phyloP scores from a whole-genome alignment of 345 rosid genomes.

The Citrus mangshanensis region DNA sequence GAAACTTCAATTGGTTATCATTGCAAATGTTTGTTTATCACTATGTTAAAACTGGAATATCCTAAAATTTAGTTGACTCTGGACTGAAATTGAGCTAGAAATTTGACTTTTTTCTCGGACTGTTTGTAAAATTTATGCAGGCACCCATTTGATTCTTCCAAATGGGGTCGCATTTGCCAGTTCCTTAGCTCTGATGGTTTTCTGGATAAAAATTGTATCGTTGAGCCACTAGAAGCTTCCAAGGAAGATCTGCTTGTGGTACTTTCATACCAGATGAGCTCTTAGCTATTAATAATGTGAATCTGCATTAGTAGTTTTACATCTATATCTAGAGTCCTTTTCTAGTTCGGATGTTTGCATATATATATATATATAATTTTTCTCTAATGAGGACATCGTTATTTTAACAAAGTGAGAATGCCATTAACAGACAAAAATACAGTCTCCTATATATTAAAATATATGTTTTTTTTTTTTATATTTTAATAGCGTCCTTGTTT shows the following conservation, averaged over 20 bases:
- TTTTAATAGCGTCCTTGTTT: neutral
- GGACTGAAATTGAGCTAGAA: slow-evolving; percentile 1
- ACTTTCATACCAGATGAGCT: slow-evolving; percentile 20
- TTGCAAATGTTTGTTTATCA: neutral
- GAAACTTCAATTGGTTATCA: neutral
- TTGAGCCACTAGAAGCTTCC: slow-evolving; percentile 85
- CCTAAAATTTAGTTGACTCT: neutral
- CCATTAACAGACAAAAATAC: too few relatives aligned
- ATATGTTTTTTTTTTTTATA: neutral
- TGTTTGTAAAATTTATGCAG: slow-evolving; percentile 31
- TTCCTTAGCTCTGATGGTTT: slow-evolving; percentile 54
- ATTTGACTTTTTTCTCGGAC: neutral
- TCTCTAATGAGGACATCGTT: too few relatives aligned
- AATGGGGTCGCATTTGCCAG: slow-evolving; percentile 83
- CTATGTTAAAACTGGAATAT: neutral
- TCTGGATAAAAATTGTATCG: slow-evolving; percentile 48
- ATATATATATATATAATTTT: too few relatives aligned
- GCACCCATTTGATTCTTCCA: slow-evolving; percentile 93
- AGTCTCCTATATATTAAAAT: neutral
- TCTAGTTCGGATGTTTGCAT: too few relatives aligned
- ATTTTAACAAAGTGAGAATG: too few relatives aligned
- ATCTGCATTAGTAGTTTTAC: neutral
- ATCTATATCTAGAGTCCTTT: too few relatives aligned
- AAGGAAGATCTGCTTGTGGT: slow-evolving; percentile 88
- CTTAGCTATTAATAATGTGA: neutral